Evolutionary conservation across 768 basidiomycete genomes (phyloP).

Genomic region (Amanita subjunquillea): DNA sequence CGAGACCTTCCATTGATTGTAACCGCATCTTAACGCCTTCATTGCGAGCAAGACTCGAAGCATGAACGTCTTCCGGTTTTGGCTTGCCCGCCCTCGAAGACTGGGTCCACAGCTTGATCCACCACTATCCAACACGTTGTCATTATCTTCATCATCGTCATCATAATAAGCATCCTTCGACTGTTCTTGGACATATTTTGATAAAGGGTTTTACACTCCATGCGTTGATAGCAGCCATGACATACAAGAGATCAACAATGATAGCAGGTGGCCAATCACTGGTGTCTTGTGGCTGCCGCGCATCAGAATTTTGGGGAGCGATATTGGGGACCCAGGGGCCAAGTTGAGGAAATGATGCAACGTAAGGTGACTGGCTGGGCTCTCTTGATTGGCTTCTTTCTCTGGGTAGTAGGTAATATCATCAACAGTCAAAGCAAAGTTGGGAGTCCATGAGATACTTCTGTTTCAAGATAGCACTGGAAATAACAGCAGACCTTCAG

Average conservation of each 20-base stretch:
- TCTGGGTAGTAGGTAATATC: constrained; percentile 3
- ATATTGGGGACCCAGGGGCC: neutral
- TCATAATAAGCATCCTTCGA: constrained; percentile 1
- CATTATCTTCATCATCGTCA: neutral
- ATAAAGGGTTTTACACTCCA: too few relatives aligned
- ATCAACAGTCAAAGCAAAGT: constrained; percentile 5
- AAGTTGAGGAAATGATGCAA: neutral
- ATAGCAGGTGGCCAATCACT: constrained; percentile 5
- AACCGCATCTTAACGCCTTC: too few relatives aligned
- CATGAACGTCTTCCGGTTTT: too few relatives aligned
- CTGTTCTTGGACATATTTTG: too few relatives aligned
- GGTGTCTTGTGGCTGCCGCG: constrained; percentile 3
- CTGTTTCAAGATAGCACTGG: too few relatives aligned
- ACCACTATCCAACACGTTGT: neutral
- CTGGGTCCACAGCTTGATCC: too few relatives aligned
- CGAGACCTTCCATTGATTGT: too few relatives aligned
- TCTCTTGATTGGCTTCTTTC: neutral
- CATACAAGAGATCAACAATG: constrained; percentile 4
- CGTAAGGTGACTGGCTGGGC: neutral
- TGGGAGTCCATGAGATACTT: constrained; percentile 3
- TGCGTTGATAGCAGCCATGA: constrained; percentile 2
- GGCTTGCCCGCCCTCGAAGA: too few relatives aligned
- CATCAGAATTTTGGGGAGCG: constrained; percentile 4
- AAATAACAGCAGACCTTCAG: too few relatives aligned
- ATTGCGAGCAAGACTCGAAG: too few relatives aligned